Conservation (phyloP, 768 basidiomycete species). For the Psilocybe tampanensis region DNA sequence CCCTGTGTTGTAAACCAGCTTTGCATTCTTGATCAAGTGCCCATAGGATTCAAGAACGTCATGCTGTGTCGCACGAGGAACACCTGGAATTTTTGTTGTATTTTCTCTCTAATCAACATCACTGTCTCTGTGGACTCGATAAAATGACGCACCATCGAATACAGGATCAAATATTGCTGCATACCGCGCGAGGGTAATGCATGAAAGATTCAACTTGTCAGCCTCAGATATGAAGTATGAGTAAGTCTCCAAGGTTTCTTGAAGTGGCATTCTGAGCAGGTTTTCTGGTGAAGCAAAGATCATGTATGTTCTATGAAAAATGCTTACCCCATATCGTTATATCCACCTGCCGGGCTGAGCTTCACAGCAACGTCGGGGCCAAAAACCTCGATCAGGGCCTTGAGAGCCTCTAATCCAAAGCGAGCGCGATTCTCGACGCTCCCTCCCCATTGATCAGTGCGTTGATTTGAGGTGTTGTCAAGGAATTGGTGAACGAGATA, state of each 20-base stretch:
- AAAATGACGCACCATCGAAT: slow-evolving; percentile 1
- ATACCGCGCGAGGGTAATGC: slow-evolving; percentile 6
- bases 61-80: slow-evolving; percentile 35
- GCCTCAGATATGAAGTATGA: slow-evolving; percentile 8
- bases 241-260: slow-evolving; percentile 7
- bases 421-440: slow-evolving; percentile 57
- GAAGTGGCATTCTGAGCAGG: slow-evolving; percentile 5
- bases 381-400: slow-evolving; percentile 41
- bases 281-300: neutral
- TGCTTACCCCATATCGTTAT: slow-evolving; percentile 45
- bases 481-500: slow-evolving; percentile 54
- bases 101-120: too few species aligned
- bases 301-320: neutral
- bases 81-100: slow-evolving; percentile 22
- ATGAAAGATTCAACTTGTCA: slow-evolving; percentile 4
- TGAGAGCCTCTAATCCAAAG: slow-evolving; percentile 54
- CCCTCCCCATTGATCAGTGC: slow-evolving; percentile 64
- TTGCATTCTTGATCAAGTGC: slow-evolving; percentile 36
- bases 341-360: slow-evolving; percentile 43
- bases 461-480: slow-evolving; percentile 45
- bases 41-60: slow-evolving; percentile 42
- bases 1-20: slow-evolving; percentile 38
- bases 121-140: neutral
- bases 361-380: slow-evolving; percentile 48
- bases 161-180: neutral